Percentiles rank a stretch among this genome's conserved stretches.
phyloP scores from a whole-genome alignment of 371 early-diverging fungal species.

The Syncephalis plumigaleata region DNA sequence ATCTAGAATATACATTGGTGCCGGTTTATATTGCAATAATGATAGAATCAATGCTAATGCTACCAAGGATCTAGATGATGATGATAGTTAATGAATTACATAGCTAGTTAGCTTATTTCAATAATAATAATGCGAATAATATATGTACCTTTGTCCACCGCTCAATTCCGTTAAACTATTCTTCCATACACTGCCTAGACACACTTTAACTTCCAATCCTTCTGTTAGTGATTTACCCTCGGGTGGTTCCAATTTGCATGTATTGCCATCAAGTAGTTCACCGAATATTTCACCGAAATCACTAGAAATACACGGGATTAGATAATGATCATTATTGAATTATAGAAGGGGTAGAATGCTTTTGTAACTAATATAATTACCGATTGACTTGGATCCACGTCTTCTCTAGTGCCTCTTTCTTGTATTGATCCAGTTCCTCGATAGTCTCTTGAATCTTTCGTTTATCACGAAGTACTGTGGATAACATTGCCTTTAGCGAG shows the following conservation, averaged over 20 bases:
- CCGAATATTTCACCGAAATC: slow-evolving; percentile 95
- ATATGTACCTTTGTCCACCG: slow-evolving; percentile 85
- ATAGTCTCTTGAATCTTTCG: slow-evolving; percentile 91
- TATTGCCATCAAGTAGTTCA: slow-evolving; percentile 82
- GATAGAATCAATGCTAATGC: slow-evolving; percentile 96
- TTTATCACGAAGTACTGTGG: slow-evolving; percentile 82
- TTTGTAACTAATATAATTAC: slow-evolving; percentile 16
- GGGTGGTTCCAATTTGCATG: slow-evolving; percentile 69
- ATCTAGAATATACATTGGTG: slow-evolving; percentile 99
- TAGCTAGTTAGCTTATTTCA: no score
- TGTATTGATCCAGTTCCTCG: slow-evolving; percentile 69
- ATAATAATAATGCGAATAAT: no score
- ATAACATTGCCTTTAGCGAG: slow-evolving; percentile 65
- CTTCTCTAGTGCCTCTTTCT: slow-evolving; percentile 67
- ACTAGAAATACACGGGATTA: slow-evolving; percentile 12
- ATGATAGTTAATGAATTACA: not conserved
- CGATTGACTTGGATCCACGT: slow-evolving; percentile 86
- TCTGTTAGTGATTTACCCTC: slow-evolving; percentile 67
- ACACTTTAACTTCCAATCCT: slow-evolving; percentile 90
- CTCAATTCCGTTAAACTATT: slow-evolving; percentile 92
- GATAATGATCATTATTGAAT: slow-evolving; percentile 1
- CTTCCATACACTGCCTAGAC: slow-evolving; percentile 96
- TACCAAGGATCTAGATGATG: slow-evolving; percentile 54
- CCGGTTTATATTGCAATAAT: slow-evolving; percentile 96
- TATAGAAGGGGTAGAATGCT: not conserved